Evolutionary conservation across 345 rosid species (phyloP).

Genomic region (Citrus mangshanensis): DNA sequence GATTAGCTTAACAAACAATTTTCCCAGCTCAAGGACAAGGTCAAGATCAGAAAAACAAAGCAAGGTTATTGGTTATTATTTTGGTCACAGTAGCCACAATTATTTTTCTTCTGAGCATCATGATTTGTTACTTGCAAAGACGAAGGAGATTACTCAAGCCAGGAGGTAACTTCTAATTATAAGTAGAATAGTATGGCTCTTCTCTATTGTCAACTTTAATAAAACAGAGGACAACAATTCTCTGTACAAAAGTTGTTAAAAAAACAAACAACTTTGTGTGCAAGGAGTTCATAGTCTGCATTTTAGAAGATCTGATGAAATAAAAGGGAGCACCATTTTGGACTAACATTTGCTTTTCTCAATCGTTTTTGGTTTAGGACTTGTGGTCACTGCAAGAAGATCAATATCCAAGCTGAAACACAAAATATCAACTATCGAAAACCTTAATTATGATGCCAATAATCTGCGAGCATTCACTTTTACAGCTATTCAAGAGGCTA

Average conservation of each 20-base stretch:
- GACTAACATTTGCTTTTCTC: background rate
- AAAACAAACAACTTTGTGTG: background rate
- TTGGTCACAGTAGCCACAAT: background rate
- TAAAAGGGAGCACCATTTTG: background rate
- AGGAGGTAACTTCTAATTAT: background rate
- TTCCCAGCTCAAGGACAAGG: background rate
- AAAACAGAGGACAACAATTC: too few species aligned
- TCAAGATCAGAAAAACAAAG: background rate
- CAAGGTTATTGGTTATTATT: background rate
- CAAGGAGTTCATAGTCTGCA: background rate
- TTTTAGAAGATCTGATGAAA: background rate
- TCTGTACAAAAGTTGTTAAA: too few species aligned
- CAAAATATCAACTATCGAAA: background rate
- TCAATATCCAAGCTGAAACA: background rate
- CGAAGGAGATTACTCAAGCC: background rate
- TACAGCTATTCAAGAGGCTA: conserved; percentile 24
- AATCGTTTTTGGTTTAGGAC: background rate
- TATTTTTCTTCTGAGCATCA: background rate
- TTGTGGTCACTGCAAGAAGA: background rate
- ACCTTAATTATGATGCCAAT: conserved; percentile 16
- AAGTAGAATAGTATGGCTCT: background rate
- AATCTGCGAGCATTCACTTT: conserved; percentile 26
- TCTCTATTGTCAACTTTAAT: too few species aligned
- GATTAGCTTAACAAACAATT: background rate
- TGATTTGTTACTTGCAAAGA: background rate